These are phyloP conservation scores for Globisporangium uncinulatum DNA, from an alignment of 352 stramenopile genomes.

Conservation along the genomic window DNA sequence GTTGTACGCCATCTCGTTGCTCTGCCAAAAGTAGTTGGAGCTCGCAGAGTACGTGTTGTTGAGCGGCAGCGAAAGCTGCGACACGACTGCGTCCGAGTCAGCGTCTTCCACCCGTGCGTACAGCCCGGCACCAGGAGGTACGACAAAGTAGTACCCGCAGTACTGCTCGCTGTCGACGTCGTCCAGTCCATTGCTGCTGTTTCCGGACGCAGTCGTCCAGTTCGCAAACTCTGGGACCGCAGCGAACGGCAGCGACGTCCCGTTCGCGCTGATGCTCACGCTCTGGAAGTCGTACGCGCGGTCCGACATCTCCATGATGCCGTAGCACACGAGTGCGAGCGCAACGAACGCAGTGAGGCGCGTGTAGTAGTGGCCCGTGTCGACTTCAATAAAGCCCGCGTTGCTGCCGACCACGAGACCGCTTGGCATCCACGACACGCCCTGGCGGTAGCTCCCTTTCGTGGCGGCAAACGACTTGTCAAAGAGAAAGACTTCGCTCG, in stretches of 20 bases:
- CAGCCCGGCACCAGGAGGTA: conserved; percentile 40
- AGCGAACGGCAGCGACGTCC: conserved; percentile 16
- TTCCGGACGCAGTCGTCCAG: conserved; percentile 22
- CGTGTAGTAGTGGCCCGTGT: conserved; percentile 85
- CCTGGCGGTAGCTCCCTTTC: conserved; percentile 79
- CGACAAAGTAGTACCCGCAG: conserved; percentile 69
- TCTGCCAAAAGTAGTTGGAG: conserved; percentile 65
- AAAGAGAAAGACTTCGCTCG: conserved; percentile 84
- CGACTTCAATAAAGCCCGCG: conserved; percentile 78
- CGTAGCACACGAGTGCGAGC: conserved; percentile 60
- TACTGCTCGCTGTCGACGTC: conserved; percentile 25
- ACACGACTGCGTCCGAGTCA: conserved; percentile 34
- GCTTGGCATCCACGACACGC: conserved; percentile 85
- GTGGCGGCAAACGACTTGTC: conserved; percentile 74
- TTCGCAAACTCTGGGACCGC: conserved; percentile 29
- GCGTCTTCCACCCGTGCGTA: conserved; percentile 32
- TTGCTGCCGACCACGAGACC: conserved; percentile 75
- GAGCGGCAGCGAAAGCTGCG: conserved; percentile 34
- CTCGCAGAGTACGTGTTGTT: conserved; percentile 43
- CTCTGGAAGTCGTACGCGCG: conserved; percentile 56
- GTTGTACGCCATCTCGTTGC: conserved; percentile 49
- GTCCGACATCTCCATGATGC: conserved; percentile 53
- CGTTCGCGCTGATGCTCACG: conserved; percentile 16
- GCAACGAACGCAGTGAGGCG: conserved; percentile 59
- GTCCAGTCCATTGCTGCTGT: neutral